Evolutionary conservation across 768 basidiomycete species (phyloP).

Genomic region (Xanthoconium purpureum): DNA sequence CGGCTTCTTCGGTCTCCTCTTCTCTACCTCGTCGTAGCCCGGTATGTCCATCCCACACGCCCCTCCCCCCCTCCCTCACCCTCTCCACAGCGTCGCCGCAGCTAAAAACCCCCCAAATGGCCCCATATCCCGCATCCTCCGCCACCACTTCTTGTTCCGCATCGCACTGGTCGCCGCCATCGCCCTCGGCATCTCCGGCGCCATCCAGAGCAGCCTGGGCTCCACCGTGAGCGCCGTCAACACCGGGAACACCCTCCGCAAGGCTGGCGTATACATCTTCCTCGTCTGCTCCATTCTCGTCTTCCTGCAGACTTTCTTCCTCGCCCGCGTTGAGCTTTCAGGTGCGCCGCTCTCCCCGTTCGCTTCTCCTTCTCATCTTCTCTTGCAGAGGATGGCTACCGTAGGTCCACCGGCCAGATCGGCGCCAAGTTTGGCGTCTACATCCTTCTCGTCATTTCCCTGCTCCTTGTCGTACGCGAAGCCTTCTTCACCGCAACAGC

Average conservation of each 20-base stretch:
- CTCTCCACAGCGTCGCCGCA: constrained; percentile 7
- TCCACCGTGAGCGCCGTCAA: background rate
- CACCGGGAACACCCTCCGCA: constrained; percentile 26
- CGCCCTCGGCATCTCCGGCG: constrained; percentile 28
- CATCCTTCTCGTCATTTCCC: constrained; percentile 22
- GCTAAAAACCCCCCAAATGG: constrained; percentile 16
- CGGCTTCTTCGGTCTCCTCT: constrained; percentile 33
- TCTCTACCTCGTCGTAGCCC: constrained; percentile 29
- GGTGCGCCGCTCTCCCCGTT: background rate
- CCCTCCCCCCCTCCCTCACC: background rate
- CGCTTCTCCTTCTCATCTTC: background rate
- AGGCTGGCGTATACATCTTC: constrained; percentile 30
- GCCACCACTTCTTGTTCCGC: constrained; percentile 22
- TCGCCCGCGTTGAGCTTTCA: constrained; percentile 18
- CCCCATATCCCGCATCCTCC: constrained; percentile 17
- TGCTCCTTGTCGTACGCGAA: constrained; percentile 29
- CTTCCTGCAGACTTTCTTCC: constrained; percentile 14
- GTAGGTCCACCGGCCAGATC: background rate
- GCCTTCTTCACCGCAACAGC: constrained; percentile 31
- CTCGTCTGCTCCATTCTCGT: constrained; percentile 25
- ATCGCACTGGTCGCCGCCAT: constrained; percentile 26
- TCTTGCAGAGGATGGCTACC: constrained; percentile 10
- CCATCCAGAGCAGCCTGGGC: constrained; percentile 12
- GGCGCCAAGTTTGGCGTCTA: constrained; percentile 21
- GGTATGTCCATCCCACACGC: constrained; percentile 17